Evolutionary conservation across 441 rosid species (phyloP).

Genomic region (Biscutella laevigata): DNA sequence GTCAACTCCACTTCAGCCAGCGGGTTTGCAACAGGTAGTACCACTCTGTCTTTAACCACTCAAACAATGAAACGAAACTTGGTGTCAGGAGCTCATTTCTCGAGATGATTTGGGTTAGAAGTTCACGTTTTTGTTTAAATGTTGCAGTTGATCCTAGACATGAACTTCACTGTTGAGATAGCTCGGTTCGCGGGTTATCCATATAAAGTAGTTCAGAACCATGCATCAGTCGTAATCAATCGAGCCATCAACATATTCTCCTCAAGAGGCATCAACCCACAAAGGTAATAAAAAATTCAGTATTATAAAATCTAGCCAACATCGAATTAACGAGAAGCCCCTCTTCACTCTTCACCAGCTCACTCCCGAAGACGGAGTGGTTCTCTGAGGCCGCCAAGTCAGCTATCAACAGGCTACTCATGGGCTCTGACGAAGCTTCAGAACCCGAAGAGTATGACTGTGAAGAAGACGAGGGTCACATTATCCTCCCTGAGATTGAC

Average conservation of each 20-base stretch:
- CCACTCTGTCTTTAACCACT: not conserved
- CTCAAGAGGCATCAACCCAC: slow-evolving; percentile 72
- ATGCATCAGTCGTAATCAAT: slow-evolving; percentile 75
- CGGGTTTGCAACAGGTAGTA: slow-evolving; percentile 93
- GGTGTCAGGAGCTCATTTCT: not conserved
- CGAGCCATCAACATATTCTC: slow-evolving; percentile 75
- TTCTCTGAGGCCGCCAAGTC: slow-evolving; percentile 84
- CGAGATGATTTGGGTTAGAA: slow-evolving; percentile 3
- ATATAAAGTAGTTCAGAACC: slow-evolving; percentile 67
- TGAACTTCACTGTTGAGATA: slow-evolving; percentile 97
- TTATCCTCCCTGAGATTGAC: slow-evolving; percentile 27
- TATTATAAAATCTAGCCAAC: not conserved
- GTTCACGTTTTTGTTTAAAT: not conserved
- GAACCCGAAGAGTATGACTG: slow-evolving; percentile 45
- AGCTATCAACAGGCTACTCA: slow-evolving; percentile 70
- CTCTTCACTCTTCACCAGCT: slow-evolving; percentile 27
- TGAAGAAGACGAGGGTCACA: slow-evolving; percentile 59
- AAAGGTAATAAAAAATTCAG: slow-evolving; percentile 42
- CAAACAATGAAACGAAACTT: not conserved
- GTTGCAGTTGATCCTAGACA: slow-evolving; percentile 83
- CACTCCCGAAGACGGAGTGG: slow-evolving; percentile 81
- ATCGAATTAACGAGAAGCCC: not conserved
- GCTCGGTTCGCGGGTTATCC: slow-evolving; percentile 95
- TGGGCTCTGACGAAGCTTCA: slow-evolving; percentile 77
- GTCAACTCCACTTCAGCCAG: slow-evolving; percentile 57